Evolutionary conservation across 345 rosid species (phyloP), one percentile per base, ranked within the genome.

Genomic region (Gossypium thurberi): DNA sequence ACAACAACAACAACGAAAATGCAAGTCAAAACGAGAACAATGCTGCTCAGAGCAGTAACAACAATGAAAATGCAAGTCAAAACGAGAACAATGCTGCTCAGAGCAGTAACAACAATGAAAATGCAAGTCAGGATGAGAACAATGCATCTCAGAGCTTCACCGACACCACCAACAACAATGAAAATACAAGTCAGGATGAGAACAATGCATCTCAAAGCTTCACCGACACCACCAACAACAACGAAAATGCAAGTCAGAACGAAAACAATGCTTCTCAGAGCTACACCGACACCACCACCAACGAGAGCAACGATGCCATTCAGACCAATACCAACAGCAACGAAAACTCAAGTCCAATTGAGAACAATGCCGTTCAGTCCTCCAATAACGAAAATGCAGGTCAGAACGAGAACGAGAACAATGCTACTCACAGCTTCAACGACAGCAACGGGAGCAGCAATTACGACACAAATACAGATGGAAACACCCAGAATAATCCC

Each of bases 401-500:
- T 47, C 51, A 47, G 51, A 47, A 14, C 51, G 12, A 47, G 14
- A 47, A 47, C 55, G 55, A 50, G n/a, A 50, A 73, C 67, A 69
- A 78, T 33, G 40, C 40, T 33, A 33, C 40, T 33, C 40, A 33
- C 40, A 33, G 40, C 40, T 33, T 33, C 40, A 33, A 33, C 40
- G 40, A 33, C 40, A 33, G 40, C 40, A 33, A 33, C 7, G 40
- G 40, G 40, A 33, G 40, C 40, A 33, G 40, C 40, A 5, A 33
- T 33, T 33, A 5, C 6, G 7, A 33, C 7, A 33, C 80, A 60
- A 74, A 63, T 68, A 60, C 77, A 20, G 77, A 77, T 59, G 62
- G 65, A 21, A 75, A 63, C 44, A 77, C 75, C 74, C 86, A 85
- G 77, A 78, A 72, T 33, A 61, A 72, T 63, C 44, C 74, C 2